Percentiles rank a stretch among this genome's conserved stretches.
These are phyloP conservation scores for Monotropa hypopitys DNA, from an alignment of 179 eudicot genomes.

Conservation along the genomic window DNA sequence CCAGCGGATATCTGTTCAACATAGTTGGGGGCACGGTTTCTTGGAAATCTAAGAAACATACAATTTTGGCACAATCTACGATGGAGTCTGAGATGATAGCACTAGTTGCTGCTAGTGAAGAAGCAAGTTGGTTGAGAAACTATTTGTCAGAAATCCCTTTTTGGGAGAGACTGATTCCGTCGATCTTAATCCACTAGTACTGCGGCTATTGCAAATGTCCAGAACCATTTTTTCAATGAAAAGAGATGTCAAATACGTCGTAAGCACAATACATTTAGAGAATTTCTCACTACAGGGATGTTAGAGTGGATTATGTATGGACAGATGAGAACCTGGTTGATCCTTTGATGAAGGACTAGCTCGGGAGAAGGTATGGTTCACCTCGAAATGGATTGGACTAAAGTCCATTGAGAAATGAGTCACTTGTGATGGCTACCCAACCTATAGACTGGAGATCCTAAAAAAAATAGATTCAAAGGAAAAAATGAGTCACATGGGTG, in stretches of 20 bases:
- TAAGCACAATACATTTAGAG: background rate
- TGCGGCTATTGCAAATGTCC: background rate
- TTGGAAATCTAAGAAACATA: background rate
- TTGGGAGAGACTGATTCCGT: background rate
- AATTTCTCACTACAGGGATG: background rate
- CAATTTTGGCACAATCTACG: background rate
- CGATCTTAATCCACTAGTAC: slow-evolving; percentile 9
- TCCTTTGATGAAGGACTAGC: slow-evolving; percentile 12
- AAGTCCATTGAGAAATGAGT: background rate
- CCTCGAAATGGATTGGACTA: background rate
- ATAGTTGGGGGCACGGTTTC: background rate
- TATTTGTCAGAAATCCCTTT: background rate
- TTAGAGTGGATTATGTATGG: slow-evolving; percentile 1
- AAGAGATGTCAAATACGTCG: background rate
- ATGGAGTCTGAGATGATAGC: background rate
- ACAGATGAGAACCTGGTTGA: background rate
- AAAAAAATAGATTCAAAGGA: slow-evolving; percentile 5
- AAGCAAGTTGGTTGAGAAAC: slow-evolving; percentile 3
- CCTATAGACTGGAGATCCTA: background rate
- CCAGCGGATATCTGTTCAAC: background rate
- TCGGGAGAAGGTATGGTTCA: background rate
- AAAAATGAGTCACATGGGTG: background rate
- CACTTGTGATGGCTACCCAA: background rate
- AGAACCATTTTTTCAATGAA: slow-evolving; percentile 4
- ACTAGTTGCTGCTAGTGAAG: background rate